Base-by-base conservation (phyloP, 805 yeast species). In the Yarrowia divulgata region DNA sequence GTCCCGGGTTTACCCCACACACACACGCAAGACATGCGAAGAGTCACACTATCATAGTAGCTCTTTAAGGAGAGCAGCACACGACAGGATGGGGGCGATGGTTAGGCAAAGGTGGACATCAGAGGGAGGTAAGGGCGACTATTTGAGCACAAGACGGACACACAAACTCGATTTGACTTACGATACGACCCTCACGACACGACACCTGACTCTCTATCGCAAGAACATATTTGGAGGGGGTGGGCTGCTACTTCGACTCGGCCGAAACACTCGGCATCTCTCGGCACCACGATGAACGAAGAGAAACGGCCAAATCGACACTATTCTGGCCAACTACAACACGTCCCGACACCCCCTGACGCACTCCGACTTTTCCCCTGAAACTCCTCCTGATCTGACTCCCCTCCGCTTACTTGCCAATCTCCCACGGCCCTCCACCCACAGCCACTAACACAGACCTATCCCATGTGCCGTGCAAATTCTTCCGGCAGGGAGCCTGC, bases 401-500 rank as follows among this genome's bases (percentile, higher is more conserved):
- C 7, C 8, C 46, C 9, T 18, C 18, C 3, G 46, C 23, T 23
- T 23, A 23, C 29, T 23, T 23, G 29, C 2, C 29, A 23, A 23
- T 23, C 29, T 23, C 29, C 2, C 29, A 23, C 29, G 29, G 29
- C 29, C 29, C 29, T 23, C 29, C 29, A 23, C 23, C 14, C 18
- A 18, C 12, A 43, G 2, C 23, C 19, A 9, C 66, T 49, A 48
- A 63, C 55, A 3, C 68, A 81, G 92, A 90, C 75, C 84, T 91
- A 57, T 88, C 96, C 58, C 99, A 94, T 78, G 98, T 94, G 39
- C 99, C 99, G 2, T 94, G 99, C 79, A 94, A 94, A 80, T 94
- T 94, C 81, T 94, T 83, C 78, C 83, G 86, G 70, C 97, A 93
- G 77, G 98, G 98, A 0, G 87, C 90, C 18, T 94, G 99, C 78